Percentiles rank a stretch among this genome's conserved stretches.
phyloP scores from a whole-genome alignment of 176 grass and related monocot genomes.

The Carex kokanica region DNA sequence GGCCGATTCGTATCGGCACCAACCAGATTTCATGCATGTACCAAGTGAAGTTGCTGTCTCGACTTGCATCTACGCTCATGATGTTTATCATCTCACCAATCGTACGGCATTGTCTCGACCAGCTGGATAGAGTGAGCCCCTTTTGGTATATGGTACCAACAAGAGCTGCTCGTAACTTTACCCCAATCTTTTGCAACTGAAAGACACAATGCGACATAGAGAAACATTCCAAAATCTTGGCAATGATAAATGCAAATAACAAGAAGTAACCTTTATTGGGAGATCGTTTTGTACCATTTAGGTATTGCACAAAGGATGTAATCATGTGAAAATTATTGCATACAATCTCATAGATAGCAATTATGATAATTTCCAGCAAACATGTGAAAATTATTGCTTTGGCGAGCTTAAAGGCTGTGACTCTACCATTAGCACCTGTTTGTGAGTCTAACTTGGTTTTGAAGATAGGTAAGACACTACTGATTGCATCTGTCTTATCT shows the following conservation, averaged over 20 bases:
- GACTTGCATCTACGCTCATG: constrained; percentile 62
- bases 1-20: constrained; percentile 56
- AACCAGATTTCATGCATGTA: constrained; percentile 81
- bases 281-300: constrained; percentile 50
- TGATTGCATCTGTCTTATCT: constrained; percentile 42
- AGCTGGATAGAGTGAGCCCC: constrained; percentile 56
- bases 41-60: constrained; percentile 44
- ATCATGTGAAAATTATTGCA: constrained; percentile 86
- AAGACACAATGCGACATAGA: constrained; percentile 51
- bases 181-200: constrained; percentile 49
- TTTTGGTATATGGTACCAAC: constrained; percentile 68
- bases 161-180: constrained; percentile 44
- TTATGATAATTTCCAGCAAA: constrained; percentile 53
- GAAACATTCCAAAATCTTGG: constrained; percentile 66
- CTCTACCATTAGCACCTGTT: constrained; percentile 9
- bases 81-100: constrained; percentile 42
- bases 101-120: constrained; percentile 54
- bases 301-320: constrained; percentile 75
- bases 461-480: constrained; percentile 47
- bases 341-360: constrained; percentile 54
- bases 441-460: constrained; percentile 47
- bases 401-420: constrained; percentile 61
- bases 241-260: constrained; percentile 50
- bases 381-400: constrained; percentile 58
- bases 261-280: constrained; percentile 50